These are phyloP conservation scores for Leccinum variabile DNA, from an alignment of 1,284 basidiomycete genomes.

Conservation along the genomic window DNA sequence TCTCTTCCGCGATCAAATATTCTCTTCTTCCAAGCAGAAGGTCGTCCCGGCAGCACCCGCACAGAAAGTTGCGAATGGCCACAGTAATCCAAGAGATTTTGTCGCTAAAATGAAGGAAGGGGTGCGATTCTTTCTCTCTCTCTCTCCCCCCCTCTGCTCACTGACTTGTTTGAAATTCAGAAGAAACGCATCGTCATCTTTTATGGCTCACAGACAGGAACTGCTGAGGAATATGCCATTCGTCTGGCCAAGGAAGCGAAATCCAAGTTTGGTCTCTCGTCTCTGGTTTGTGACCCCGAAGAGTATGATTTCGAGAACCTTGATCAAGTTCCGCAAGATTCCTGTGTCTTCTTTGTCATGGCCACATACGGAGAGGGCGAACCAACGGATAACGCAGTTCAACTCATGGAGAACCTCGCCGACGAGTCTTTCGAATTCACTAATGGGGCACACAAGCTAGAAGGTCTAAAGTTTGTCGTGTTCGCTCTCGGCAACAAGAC, in stretches of 20 bases:
- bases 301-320: constrained; percentile 98
- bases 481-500: constrained; percentile 96
- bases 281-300: constrained; percentile 93
- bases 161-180: constrained; percentile 43
- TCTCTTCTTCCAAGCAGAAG: constrained; percentile 57
- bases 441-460: constrained; percentile 74
- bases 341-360: constrained; percentile 90
- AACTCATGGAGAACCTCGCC: constrained; percentile 88
- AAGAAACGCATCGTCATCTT: constrained; percentile 95
- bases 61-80: constrained; percentile 56
- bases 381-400: constrained; percentile 98
- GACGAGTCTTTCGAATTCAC: constrained; percentile 87
- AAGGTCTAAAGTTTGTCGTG: constrained; percentile 92
- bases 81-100: constrained; percentile 85
- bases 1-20: constrained; percentile 77
- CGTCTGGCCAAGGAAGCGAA: constrained; percentile 94
- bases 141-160: not conserved
- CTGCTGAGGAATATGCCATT: constrained; percentile 94
- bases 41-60: constrained; percentile 45
- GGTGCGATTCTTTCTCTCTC: constrained; percentile 47
- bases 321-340: constrained; percentile 86
- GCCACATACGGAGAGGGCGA: constrained; percentile 99
- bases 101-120: constrained; percentile 87
- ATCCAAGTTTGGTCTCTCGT: constrained; percentile 88
- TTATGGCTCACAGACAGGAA: constrained; percentile 96